Percentiles rank a stretch among this genome's conserved stretches.
phyloP scores from a whole-genome alignment of 2,329 filamentous ascomycete species.

The Juglanconis juglandina region DNA sequence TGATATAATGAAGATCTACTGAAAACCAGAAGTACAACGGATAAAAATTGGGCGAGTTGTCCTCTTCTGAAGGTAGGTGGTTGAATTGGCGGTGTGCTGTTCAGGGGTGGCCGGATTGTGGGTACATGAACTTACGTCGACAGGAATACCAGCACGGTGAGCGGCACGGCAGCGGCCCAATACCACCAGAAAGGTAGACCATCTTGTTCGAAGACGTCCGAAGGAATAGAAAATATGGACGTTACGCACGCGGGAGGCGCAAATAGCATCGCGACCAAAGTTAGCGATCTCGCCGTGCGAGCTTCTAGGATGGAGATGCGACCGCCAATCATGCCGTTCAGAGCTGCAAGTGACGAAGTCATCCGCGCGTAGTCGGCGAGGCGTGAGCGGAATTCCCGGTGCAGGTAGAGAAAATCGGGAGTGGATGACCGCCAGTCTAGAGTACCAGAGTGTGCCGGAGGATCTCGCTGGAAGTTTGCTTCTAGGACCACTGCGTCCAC shows the following conservation, averaged over 20 bases:
- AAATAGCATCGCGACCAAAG: conserved; percentile 7
- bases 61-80: no score
- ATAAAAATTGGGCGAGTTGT: no score
- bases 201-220: not conserved
- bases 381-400: conserved; percentile 7
- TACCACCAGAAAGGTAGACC: conserved; percentile 6
- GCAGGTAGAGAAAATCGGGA: conserved; percentile 7
- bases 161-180: conserved; percentile 6
- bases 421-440: conserved; percentile 1
- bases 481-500: not conserved
- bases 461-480: no score
- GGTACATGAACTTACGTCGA: no score
- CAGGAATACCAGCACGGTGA: conserved; percentile 9
- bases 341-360: conserved; percentile 23
- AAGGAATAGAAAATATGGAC: conserved; percentile 9
- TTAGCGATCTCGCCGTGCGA: conserved; percentile 3
- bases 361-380: conserved; percentile 13
- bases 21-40: no score
- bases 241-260: conserved; percentile 7
- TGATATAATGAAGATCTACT: no score
- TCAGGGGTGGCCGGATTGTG: no score
- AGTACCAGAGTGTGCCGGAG: not conserved
- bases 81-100: no score
- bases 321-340: conserved; percentile 12
- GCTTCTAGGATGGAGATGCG: conserved; percentile 13